phyloP scores from a whole-genome alignment of 345 rosid genomes.

The Lumnitzera racemosa region DNA sequence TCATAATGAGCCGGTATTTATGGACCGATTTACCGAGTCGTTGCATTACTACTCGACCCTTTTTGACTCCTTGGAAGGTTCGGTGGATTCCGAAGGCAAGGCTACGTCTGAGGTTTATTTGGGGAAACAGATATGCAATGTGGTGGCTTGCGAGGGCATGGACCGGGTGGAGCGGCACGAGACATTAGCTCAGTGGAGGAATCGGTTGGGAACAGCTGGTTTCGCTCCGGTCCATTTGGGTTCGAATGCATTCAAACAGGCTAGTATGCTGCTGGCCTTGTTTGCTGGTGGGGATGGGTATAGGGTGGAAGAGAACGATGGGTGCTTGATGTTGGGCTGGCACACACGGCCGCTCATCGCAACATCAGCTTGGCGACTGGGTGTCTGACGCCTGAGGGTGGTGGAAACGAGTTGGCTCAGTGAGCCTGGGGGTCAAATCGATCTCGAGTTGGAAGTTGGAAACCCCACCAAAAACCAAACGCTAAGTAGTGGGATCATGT shows the following conservation, averaged over 20 bases:
- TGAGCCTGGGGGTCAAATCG: background rate
- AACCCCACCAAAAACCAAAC: background rate
- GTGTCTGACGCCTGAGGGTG: background rate
- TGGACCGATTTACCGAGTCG: constrained; percentile 82
- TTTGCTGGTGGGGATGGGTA: constrained; percentile 81
- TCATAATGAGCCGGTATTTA: constrained; percentile 65
- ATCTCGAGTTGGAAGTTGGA: background rate
- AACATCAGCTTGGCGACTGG: constrained; percentile 77
- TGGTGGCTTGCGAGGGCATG: constrained; percentile 70
- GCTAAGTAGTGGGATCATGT: constrained; percentile 11
- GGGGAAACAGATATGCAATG: constrained; percentile 81
- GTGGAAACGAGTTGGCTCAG: constrained; percentile 19
- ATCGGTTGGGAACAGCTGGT: constrained; percentile 53
- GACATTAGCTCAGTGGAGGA: constrained; percentile 54
- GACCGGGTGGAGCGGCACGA: constrained; percentile 86
- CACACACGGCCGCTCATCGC: constrained; percentile 76
- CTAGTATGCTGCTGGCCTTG: constrained; percentile 63
- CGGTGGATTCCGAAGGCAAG: constrained; percentile 39
- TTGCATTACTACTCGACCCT: constrained; percentile 73
- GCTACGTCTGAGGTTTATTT: constrained; percentile 72
- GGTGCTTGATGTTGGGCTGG: constrained; percentile 86
- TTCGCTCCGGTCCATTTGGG: constrained; percentile 66
- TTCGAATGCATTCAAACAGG: constrained; percentile 84
- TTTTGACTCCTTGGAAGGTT: constrained; percentile 79
- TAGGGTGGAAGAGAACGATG: constrained; percentile 73